A percentile compares a stretch with the other conserved stretches of the same genome.
Evolutionary conservation across 306 rosid genomes (phyloP).

Genomic region (Sophora flavescens): DNA sequence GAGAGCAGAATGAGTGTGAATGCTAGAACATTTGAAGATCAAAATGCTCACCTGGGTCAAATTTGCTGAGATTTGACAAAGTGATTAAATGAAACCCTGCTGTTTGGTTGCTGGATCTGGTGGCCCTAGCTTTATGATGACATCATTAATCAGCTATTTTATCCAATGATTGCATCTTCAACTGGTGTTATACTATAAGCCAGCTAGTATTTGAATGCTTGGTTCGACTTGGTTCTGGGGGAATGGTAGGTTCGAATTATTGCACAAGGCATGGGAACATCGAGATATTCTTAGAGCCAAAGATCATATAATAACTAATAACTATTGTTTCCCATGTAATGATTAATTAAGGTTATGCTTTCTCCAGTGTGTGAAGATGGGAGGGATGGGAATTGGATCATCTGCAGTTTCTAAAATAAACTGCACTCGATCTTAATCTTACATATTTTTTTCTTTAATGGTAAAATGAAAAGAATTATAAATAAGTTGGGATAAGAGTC

Average conservation of each 20-base stretch:
- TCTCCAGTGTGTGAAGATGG: no score
- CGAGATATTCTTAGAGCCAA: neutral
- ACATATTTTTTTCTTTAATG: no score
- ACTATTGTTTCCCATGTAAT: no score
- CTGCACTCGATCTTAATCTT: no score
- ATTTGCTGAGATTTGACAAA: slow-evolving; percentile 3
- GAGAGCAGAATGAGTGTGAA: neutral
- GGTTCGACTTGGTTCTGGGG: slow-evolving; percentile 41
- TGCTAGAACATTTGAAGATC: neutral
- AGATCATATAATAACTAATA: no score
- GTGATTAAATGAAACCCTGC: slow-evolving; percentile 6
- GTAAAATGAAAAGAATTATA: no score
- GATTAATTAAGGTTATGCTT: no score
- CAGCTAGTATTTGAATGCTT: slow-evolving; percentile 39
- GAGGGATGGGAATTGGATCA: no score
- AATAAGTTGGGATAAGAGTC: no score
- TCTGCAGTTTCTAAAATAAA: no score
- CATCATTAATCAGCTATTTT: neutral
- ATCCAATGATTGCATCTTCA: neutral
- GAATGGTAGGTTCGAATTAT: slow-evolving; percentile 49
- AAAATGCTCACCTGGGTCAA: slow-evolving; percentile 40
- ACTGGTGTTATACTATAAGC: neutral
- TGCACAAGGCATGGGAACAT: neutral
- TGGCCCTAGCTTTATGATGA: slow-evolving; percentile 22
- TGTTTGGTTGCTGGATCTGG: neutral